Base-by-base conservation (phyloP, 2,329 filamentous ascomycete species). In the Trichoderma pleuroti region DNA sequence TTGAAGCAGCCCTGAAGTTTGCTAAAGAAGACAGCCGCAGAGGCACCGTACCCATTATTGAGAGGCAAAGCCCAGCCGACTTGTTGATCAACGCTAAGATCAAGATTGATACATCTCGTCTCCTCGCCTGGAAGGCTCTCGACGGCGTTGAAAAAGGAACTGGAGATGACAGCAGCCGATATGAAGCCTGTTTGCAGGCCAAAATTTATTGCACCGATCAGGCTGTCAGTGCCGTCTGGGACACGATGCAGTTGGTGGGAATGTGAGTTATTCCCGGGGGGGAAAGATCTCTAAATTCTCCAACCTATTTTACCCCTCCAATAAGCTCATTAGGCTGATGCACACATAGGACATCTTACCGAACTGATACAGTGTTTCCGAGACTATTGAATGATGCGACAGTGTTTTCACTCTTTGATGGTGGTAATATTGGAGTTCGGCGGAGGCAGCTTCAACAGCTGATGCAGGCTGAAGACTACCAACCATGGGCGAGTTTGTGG, bases 231-330 rank as follows among this genome's bases (percentile, higher is more conserved):
- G 42, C 62, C 26, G 62, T 64, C 28, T 64, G 62, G 62, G 62
- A 64, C 28, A 64, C 62, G 11, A 64, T 64, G 62, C 62, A 64
- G 42, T 26, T 64, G 8, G 62, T 64, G 12, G 62, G 62, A 64
- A 34, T 64, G 62, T 64, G 21, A 64, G 62, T 54, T 14, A 32
- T 64, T 14, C 18, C 28, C n/a, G 9, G 42, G n/a, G 6, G 1
- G n/a, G 16, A 10, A 26, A 30, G 14, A 18, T 11, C 3, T 49
- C 8, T 18, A 16, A 3, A 30, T 46, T 64, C 14, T 62, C 10
- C 21, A n/a, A 46, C 7, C 12, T 8, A n/a, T n/a, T n/a, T n/a
- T 14, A 5, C 34, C 26, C 24, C 46, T 24, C 46, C 11, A 24
- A 52, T 24, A 24, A 52, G 21, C 0, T 52, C 5, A 4, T 14